Conservation (phyloP, 345 rosid species). For the Jatropha curcas region DNA sequence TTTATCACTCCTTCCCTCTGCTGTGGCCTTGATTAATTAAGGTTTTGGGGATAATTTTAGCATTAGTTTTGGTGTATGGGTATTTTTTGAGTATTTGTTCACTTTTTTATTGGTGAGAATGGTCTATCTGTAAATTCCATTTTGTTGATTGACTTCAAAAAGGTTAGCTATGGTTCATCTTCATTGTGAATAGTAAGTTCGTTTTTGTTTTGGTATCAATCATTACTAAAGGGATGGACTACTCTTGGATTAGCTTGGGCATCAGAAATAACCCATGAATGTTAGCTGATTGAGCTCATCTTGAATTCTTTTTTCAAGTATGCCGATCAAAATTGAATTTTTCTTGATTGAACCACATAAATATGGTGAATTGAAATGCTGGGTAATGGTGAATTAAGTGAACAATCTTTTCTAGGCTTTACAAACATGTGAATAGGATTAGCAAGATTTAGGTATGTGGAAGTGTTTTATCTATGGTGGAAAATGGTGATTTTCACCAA, state of each 20-base stretch:
- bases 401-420: neutral
- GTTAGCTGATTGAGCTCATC: neutral
- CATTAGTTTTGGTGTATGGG: slow-evolving; percentile 14
- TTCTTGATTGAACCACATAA: neutral
- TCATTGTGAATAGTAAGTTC: neutral
- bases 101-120: neutral
- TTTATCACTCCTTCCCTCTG: neutral
- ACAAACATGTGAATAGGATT: neutral
- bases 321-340: neutral
- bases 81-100: neutral
- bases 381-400: neutral
- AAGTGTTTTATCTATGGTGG: neutral
- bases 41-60: neutral
- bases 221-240: neutral
- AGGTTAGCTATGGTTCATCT: neutral
- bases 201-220: neutral
- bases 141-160: neutral
- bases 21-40: neutral
- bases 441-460: neutral
- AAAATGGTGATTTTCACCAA: neutral
- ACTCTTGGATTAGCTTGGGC: neutral
- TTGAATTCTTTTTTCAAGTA: slow-evolving; percentile 11
- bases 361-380: neutral
- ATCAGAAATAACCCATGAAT: neutral
- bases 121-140: neutral